A percentile compares a stretch with the other conserved stretches of the same genome.
Evolutionary conservation across 352 stramenopile genomes (phyloP).

Genomic region (Globisporangium apiculatum): DNA sequence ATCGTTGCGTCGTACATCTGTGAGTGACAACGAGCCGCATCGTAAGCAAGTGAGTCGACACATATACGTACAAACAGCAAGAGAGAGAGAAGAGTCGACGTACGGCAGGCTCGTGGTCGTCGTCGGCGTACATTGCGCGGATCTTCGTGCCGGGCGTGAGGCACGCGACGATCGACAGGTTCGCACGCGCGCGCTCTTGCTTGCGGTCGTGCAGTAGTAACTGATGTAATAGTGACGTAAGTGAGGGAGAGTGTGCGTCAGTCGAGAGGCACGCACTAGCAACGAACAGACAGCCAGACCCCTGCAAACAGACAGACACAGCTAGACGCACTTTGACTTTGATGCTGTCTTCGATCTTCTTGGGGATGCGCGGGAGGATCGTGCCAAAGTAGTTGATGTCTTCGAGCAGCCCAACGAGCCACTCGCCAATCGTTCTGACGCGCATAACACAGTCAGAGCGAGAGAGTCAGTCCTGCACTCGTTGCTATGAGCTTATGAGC

Average conservation of each 20-base stretch:
- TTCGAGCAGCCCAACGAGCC: conserved; percentile 85
- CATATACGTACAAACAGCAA: not conserved
- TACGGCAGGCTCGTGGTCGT: conserved; percentile 90
- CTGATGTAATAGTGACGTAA: conserved; percentile 15
- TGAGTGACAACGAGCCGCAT: not conserved
- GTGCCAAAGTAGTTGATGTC: conserved; percentile 96
- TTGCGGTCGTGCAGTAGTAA: conserved; percentile 68
- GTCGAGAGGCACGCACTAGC: too few species aligned
- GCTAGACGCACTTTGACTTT: conserved; percentile 86
- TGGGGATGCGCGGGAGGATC: conserved; percentile 93
- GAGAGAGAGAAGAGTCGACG: conserved; percentile 2
- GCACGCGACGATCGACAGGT: conserved; percentile 63
- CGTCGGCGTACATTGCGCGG: conserved; percentile 93
- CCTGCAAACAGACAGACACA: not conserved
- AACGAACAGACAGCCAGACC: too few species aligned
- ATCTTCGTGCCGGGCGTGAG: conserved; percentile 88
- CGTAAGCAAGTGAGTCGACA: not conserved
- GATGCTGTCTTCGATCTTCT: conserved; percentile 94
- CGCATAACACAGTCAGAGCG: too few species aligned
- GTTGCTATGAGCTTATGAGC: too few species aligned
- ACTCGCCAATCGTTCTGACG: conserved; percentile 90
- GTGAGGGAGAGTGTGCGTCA: too few species aligned
- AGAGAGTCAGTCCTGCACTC: too few species aligned
- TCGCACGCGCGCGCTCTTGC: conserved; percentile 56
- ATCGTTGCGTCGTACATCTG: conserved; percentile 96